These are phyloP conservation scores for Candida gigantensis DNA, from an alignment of 1,139 yeast species.

Conservation along the genomic window DNA sequence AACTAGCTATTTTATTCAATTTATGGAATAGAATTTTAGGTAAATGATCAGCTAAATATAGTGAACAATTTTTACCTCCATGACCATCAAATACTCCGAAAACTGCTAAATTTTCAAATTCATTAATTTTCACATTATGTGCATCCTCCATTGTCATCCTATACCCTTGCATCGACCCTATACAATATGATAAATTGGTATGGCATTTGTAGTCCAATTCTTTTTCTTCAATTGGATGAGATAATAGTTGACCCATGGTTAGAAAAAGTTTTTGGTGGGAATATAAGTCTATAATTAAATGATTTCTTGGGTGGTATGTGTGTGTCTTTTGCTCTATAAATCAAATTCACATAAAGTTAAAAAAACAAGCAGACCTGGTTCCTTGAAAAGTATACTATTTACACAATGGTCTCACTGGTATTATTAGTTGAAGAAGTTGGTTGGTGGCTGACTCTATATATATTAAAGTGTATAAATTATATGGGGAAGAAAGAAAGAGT, in stretches of 20 bases:
- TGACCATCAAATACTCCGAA: constrained; percentile 83
- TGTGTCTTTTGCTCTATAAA: too few species aligned
- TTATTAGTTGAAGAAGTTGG: too few species aligned
- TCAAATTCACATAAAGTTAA: too few species aligned
- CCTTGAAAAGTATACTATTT: too few species aligned
- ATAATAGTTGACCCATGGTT: constrained; percentile 71
- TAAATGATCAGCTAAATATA: constrained; percentile 50
- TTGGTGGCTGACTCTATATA: too few species aligned
- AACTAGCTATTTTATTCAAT: constrained; percentile 18
- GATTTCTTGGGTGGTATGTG: too few species aligned
- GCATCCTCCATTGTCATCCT: constrained; percentile 79
- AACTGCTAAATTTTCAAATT: constrained; percentile 51
- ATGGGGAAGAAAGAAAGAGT: too few species aligned
- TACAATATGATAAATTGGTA: constrained; percentile 52
- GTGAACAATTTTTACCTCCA: constrained; percentile 68
- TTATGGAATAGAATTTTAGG: constrained; percentile 33
- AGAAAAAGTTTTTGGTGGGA: too few species aligned
- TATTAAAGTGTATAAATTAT: too few species aligned
- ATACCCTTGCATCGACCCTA: constrained; percentile 82
- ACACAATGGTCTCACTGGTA: too few species aligned
- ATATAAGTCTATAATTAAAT: too few species aligned
- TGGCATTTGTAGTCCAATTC: constrained; percentile 49
- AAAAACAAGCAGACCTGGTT: too few species aligned
- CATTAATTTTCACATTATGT: constrained; percentile 49
- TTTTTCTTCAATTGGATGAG: constrained; percentile 76